Evolutionary conservation across 2,329 filamentous ascomycete genomes (phyloP).

Genomic region (Furcasterigmium furcatum): DNA sequence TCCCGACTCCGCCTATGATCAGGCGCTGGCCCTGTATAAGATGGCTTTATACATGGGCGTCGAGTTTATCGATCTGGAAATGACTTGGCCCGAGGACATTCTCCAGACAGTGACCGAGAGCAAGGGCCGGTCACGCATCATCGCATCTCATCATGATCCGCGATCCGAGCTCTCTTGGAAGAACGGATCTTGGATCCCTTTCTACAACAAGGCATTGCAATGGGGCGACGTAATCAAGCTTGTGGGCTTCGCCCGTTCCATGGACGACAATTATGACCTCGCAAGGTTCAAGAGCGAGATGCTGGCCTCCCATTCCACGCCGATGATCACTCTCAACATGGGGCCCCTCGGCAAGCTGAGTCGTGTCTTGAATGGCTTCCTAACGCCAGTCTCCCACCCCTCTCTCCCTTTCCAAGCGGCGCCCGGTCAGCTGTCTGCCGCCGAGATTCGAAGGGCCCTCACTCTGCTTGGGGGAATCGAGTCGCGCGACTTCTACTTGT

Average conservation of each 20-base stretch:
- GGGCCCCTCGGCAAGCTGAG: conserved; percentile 82
- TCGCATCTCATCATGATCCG: conserved; percentile 94
- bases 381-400: conserved; percentile 92
- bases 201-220: conserved; percentile 86
- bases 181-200: conserved; percentile 87
- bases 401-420: conserved; percentile 89
- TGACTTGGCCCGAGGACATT: conserved; percentile 77
- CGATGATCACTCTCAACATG: conserved; percentile 96
- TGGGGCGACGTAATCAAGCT: conserved; percentile 94
- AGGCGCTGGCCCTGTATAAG: conserved; percentile 71
- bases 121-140: conserved; percentile 75
- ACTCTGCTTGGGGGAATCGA: conserved; percentile 76
- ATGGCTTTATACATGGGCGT: conserved; percentile 79
- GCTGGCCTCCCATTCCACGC: conserved; percentile 68
- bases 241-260: conserved; percentile 71
- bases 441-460: conserved; percentile 79
- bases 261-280: conserved; percentile 86
- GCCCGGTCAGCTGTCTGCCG: conserved; percentile 86
- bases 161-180: conserved; percentile 77
- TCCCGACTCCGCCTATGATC: conserved; percentile 70
- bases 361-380: conserved; percentile 84
- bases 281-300: conserved; percentile 78
- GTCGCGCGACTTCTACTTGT: conserved; percentile 76
- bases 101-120: conserved; percentile 64
- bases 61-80: conserved; percentile 91